A percentile compares a stretch with the other conserved stretches of the same genome.
Evolutionary conservation across 1,139 yeast genomes (phyloP).

Genomic region (Yamadazyma aaseri): DNA sequence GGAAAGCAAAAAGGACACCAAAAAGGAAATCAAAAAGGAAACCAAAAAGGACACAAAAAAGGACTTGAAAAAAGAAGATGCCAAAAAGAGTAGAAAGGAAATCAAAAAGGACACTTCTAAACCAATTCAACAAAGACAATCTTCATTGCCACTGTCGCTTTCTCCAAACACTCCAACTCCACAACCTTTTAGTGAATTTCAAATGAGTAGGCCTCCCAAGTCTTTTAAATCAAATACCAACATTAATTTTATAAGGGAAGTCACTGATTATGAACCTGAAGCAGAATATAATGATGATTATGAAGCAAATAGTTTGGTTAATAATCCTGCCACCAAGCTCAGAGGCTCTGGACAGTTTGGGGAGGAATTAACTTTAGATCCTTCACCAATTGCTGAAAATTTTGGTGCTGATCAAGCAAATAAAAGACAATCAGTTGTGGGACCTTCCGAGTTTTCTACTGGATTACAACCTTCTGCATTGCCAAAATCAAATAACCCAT

Average conservation of each 20-base stretch:
- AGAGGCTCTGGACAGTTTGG: constrained; percentile 21
- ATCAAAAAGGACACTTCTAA: constrained; percentile 3
- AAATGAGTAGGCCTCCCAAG: constrained; percentile 6
- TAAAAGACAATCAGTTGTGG: constrained; percentile 1
- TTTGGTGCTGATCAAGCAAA: constrained; percentile 1
- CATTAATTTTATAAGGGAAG: constrained; percentile 35
- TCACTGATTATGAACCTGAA: constrained; percentile 22
- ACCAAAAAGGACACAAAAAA: constrained; percentile 1
- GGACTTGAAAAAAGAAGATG: constrained; percentile 2
- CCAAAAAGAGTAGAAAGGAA: background rate
- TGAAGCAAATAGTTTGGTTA: constrained; percentile 20
- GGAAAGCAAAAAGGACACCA: constrained; percentile 1
- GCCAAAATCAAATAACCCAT: constrained; percentile 10
- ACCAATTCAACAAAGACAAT: no score
- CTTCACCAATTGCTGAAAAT: constrained; percentile 15
- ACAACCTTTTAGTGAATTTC: constrained; percentile 5
- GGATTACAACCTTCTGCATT: constrained; percentile 9
- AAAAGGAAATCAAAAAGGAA: constrained; percentile 6
- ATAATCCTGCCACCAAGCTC: constrained; percentile 29
- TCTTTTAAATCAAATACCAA: constrained; percentile 19
- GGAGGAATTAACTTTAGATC: constrained; percentile 29
- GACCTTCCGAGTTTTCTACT: constrained; percentile 6
- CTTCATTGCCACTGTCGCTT: background rate
- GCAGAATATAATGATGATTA: constrained; percentile 14
- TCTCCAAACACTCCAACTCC: constrained; percentile 8